Percentiles rank a stretch among this genome's conserved stretches.
Conservation (phyloP, 495 filamentous ascomycete species). For the Lineolata rhizophorae region DNA sequence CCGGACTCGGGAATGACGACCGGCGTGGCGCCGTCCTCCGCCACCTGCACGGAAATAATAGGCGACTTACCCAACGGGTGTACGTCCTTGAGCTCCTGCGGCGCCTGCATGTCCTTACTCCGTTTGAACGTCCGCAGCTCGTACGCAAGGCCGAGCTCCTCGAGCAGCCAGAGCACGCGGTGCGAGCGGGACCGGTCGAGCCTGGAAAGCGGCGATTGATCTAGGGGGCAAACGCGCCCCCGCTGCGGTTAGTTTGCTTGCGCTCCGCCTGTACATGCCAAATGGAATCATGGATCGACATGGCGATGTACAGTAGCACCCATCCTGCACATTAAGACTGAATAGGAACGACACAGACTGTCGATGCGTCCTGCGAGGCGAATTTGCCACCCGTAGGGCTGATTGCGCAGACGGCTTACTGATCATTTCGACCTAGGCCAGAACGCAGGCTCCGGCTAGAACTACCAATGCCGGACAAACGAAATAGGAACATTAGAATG, state of each 20-base stretch:
- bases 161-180: constrained; percentile 72
- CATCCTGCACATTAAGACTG: neutral
- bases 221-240: neutral
- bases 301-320: constrained; percentile 3
- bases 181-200: constrained; percentile 61
- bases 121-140: constrained; percentile 57
- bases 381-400: too few species aligned
- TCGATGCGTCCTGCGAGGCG: too few species aligned
- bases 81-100: constrained; percentile 45
- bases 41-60: constrained; percentile 38
- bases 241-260: too few species aligned
- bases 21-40: constrained; percentile 23
- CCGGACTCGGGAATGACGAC: constrained; percentile 62
- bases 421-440: too few species aligned
- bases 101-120: constrained; percentile 35
- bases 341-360: too few species aligned
- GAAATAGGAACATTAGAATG: too few species aligned
- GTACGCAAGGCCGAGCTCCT: constrained; percentile 62
- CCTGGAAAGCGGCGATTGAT: constrained; percentile 30
- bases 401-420: too few species aligned
- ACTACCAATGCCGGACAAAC: too few species aligned
- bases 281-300: too few species aligned
- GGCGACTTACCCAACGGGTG: constrained; percentile 79
- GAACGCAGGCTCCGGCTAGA: too few species aligned
- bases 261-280: too few species aligned